Evolutionary conservation across 352 stramenopile genomes (phyloP), one percentile per base, ranked within the genome.

Genomic region (Globisporangium irregulare): DNA sequence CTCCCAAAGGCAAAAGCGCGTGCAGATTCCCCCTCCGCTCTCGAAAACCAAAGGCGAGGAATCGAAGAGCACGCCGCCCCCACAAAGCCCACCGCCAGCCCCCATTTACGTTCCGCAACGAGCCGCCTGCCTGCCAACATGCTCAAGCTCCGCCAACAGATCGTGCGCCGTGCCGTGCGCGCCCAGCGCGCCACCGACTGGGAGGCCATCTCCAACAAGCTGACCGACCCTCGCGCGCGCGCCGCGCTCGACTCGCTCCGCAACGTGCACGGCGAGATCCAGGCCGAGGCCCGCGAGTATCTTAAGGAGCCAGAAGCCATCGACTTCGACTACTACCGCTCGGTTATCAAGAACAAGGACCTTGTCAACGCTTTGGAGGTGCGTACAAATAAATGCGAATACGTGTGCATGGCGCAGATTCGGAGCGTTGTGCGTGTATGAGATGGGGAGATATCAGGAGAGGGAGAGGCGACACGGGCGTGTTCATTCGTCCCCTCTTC

Each of bases 331-430:
- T 86, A 94, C 80, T 94, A 94, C 78, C 86, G 84, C 72, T 90
- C 82, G 66, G 73, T 94, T 53, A 85, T 92, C 73, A 93, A 93
- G 82, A 93, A 94, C 84, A 94, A 94, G 80, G 85, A 93, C 55
- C 82, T 94, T 46, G 87, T 94, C 62, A 84, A 94, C 72, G 83
- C 80, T 46, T 82, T 94, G 69, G 87, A 94, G 79, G 70, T 81
- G 29, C 18, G 54, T 51, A n/a, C n/a, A 50, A 24, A 50, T 50
- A 50, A 22, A 50, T 50, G 41, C 41, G 41, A 55, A 3, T 25
- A 54, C 22, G 60, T 57, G 1, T 51, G 4, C 43, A 6, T 59
- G 27, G 5, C 12, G 32, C 25, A 50, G 29, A 59, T 51, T 4
- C 15, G 14, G 41, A 53, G 18, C 4, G 15, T 38, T 8, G 18